Percentiles rank a stretch among this genome's conserved stretches.
These are phyloP conservation scores for Fusarium bulbicola DNA, from an alignment of 2,329 filamentous ascomycete genomes.

Conservation along the genomic window DNA sequence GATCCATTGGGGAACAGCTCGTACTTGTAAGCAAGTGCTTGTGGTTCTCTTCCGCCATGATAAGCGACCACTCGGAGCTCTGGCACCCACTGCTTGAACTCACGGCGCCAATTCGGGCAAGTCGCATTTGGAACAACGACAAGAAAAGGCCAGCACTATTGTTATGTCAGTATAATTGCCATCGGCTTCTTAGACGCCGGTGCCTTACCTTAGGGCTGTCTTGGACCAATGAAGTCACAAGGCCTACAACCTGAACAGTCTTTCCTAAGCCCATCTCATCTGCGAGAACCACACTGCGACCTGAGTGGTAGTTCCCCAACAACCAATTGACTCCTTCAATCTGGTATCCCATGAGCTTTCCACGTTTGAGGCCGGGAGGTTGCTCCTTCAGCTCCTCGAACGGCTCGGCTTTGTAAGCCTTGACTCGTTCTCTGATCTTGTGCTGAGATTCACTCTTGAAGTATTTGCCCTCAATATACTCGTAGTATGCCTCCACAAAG, in stretches of 20 bases:
- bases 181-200: not conserved
- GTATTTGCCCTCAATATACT: slow-evolving; percentile 84
- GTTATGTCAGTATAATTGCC: slow-evolving; percentile 19
- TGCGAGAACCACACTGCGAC: slow-evolving; percentile 88
- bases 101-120: slow-evolving; percentile 95
- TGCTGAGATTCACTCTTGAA: slow-evolving; percentile 65
- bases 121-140: slow-evolving; percentile 95
- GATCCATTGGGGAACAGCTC: slow-evolving; percentile 80
- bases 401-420: slow-evolving; percentile 69
- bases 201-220: slow-evolving; percentile 61
- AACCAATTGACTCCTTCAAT: slow-evolving; percentile 95
- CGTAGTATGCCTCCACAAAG: slow-evolving; percentile 84
- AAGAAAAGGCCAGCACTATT: slow-evolving; percentile 85
- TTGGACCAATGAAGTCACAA: slow-evolving; percentile 78
- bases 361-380: slow-evolving; percentile 76
- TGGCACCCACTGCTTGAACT: slow-evolving; percentile 94
- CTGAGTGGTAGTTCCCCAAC: slow-evolving; percentile 84
- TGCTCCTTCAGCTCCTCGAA: slow-evolving; percentile 78
- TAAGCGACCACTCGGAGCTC: slow-evolving; percentile 89
- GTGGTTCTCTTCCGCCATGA: slow-evolving; percentile 79
- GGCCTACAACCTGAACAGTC: slow-evolving; percentile 89
- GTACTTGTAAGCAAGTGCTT: slow-evolving; percentile 80
- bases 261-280: slow-evolving; percentile 99
- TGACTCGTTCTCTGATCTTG: slow-evolving; percentile 73
- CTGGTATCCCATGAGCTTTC: slow-evolving; percentile 92